Evolutionary conservation across 1,284 basidiomycete genomes (phyloP).

Genomic region (Sutorius eximius): DNA sequence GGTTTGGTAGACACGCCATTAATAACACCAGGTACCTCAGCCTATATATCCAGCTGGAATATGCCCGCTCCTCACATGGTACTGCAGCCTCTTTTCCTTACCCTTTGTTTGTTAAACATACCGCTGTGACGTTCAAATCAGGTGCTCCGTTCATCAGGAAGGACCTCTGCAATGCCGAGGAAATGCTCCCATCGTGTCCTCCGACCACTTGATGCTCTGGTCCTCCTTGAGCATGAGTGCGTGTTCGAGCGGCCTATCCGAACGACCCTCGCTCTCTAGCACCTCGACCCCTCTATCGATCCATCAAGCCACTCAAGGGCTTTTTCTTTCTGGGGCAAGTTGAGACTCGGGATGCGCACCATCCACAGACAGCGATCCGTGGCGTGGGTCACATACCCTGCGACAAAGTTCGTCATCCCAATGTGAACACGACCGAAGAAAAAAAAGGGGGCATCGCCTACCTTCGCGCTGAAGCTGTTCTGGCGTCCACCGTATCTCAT

Average conservation of each 20-base stretch:
- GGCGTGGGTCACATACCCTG: constrained; percentile 70
- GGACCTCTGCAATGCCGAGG: constrained; percentile 34
- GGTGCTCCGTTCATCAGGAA: constrained; percentile 27
- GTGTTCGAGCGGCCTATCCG: constrained; percentile 34
- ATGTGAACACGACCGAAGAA: background rate
- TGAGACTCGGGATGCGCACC: constrained; percentile 36
- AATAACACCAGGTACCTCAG: too few relatives aligned
- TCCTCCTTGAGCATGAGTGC: constrained; percentile 52
- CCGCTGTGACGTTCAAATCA: background rate
- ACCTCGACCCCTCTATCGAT: constrained; percentile 47
- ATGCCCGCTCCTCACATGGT: too few relatives aligned
- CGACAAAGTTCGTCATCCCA: background rate
- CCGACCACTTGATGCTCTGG: constrained; percentile 50
- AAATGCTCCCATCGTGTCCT: constrained; percentile 53
- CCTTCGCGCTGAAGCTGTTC: constrained; percentile 54
- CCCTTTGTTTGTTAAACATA: background rate
- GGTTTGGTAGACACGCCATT: too few relatives aligned
- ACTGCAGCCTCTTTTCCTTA: too few relatives aligned
- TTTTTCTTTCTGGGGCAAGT: constrained; percentile 7
- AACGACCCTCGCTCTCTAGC: constrained; percentile 38
- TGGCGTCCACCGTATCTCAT: constrained; percentile 49
- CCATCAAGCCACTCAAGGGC: constrained; percentile 35
- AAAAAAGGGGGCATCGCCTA: constrained; percentile 25
- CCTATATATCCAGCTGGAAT: too few relatives aligned
- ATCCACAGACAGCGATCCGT: constrained; percentile 57